Percentiles rank a stretch among this genome's conserved stretches.
These are phyloP conservation scores for Gentiana dahurica DNA, from an alignment of 257 asterid genomes.

Conservation along the genomic window DNA sequence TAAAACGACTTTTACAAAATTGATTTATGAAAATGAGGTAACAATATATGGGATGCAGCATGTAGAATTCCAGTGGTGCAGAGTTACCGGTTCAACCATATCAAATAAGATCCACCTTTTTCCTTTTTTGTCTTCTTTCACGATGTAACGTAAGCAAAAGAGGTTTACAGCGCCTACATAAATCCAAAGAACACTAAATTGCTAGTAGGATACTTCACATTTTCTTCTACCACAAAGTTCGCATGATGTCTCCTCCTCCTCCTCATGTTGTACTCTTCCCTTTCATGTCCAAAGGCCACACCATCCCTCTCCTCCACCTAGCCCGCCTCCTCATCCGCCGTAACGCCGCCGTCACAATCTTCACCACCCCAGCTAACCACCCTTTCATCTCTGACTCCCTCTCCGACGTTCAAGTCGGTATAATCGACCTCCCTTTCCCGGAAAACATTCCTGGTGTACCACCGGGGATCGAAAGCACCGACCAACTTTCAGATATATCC, in stretches of 20 bases:
- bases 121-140: no score
- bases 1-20: no score
- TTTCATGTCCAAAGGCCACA: slow-evolving; percentile 87
- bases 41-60: no score
- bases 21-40: no score
- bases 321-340: slow-evolving; percentile 38
- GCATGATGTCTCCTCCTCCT: neutral
- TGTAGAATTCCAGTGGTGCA: no score
- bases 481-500: slow-evolving; percentile 51
- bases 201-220: no score
- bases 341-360: slow-evolving; percentile 30
- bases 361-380: slow-evolving; percentile 58
- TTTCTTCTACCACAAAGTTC: no score
- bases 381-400: slow-evolving; percentile 37
- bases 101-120: no score
- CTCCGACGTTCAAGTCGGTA: slow-evolving; percentile 10
- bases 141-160: no score
- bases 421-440: slow-evolving; percentile 51
- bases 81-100: no score
- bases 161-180: no score
- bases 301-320: slow-evolving; percentile 55
- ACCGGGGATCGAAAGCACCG: slow-evolving; percentile 48
- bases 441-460: slow-evolving; percentile 36
- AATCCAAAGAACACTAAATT: no score
- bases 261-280: slow-evolving; percentile 49